These are phyloP conservation scores for Gossypium rotundifolium DNA, from an alignment of 345 rosid species.

Conservation along the genomic window DNA sequence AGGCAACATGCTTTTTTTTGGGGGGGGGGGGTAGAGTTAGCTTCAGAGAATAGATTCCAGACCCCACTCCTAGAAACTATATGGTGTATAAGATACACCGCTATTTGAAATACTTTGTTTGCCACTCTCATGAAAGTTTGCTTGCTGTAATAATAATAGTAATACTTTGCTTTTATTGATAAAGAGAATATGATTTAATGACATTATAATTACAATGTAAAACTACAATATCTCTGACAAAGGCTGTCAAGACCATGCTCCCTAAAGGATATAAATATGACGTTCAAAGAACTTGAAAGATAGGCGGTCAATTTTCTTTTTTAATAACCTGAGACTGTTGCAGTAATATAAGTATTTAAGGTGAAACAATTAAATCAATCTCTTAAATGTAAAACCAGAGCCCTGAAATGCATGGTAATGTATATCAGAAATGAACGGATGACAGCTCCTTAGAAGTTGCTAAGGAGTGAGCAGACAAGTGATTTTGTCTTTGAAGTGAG, in stretches of 20 bases:
- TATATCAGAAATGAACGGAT: background rate
- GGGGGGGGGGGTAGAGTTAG: conserved; percentile 14
- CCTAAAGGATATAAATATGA: background rate
- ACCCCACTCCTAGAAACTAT: conserved; percentile 24
- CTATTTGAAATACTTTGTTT: background rate
- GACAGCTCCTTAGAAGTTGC: too few species aligned
- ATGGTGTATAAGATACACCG: too few species aligned
- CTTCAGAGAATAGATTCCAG: conserved; percentile 29
- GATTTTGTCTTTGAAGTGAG: too few species aligned
- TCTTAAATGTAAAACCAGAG: background rate
- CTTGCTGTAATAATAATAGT: background rate
- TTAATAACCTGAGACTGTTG: background rate
- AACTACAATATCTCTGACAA: background rate
- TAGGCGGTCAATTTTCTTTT: background rate
- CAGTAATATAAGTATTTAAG: background rate
- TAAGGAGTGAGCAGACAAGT: too few species aligned
- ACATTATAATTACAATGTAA: background rate
- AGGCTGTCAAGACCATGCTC: conserved; percentile 21
- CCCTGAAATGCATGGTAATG: background rate
- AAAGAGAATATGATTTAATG: conserved; percentile 8
- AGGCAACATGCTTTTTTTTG: conserved; percentile 5
- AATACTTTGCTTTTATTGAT: background rate
- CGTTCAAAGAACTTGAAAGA: background rate
- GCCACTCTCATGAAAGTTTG: conserved; percentile 15
- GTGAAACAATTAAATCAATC: background rate